Conservation (phyloP, 148 eudicot genomes). For the Rhododendron molle region DNA sequence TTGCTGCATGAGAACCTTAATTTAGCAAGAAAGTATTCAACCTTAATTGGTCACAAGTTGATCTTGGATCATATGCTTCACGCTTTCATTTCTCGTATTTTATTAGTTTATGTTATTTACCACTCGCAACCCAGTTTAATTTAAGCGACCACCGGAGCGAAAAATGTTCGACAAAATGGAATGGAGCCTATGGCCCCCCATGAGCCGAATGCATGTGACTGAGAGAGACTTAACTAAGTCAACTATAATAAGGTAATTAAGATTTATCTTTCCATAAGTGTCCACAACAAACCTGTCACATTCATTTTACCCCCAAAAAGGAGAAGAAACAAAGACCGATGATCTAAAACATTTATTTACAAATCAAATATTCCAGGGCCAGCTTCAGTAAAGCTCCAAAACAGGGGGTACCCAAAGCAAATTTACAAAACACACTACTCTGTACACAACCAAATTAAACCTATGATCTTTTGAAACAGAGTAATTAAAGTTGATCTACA, state of each 20-base stretch:
- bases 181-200: neutral
- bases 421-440: neutral
- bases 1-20: neutral
- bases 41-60: neutral
- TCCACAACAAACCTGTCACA: neutral
- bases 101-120: neutral
- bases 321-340: neutral
- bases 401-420: neutral
- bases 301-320: neutral
- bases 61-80: neutral
- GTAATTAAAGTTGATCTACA: constrained; percentile 24
- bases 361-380: neutral
- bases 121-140: neutral
- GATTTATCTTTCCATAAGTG: neutral
- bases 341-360: neutral
- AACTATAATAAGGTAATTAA: neutral
- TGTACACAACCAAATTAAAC: neutral
- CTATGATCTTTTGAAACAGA: neutral
- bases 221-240: neutral
- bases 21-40: neutral
- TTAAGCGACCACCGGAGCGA: neutral
- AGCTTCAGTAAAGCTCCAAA: neutral
- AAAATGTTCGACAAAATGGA: neutral
- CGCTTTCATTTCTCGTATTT: neutral
- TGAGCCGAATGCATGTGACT: neutral